Conservation (phyloP, 2,329 filamentous ascomycete species). For the Mariannaea sp. region DNA sequence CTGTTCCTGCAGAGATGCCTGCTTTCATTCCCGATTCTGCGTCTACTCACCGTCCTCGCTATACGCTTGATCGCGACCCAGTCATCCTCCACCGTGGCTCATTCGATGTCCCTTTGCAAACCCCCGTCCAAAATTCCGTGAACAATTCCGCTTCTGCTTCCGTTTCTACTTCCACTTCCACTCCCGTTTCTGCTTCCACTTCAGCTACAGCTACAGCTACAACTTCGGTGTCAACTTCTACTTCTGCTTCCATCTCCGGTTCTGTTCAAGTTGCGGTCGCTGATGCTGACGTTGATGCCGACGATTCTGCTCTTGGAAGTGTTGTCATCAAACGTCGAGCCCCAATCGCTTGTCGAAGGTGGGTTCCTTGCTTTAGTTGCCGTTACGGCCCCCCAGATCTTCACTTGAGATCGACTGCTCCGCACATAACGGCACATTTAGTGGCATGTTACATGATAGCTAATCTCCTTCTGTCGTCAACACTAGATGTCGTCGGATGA, state of each 20-base stretch:
- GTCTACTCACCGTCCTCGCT: not conserved
- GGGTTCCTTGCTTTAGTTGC: constrained; percentile 27
- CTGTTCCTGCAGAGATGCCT: constrained; percentile 9
- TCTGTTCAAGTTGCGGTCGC: not conserved
- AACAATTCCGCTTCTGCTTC: constrained; percentile 1
- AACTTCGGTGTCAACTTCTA: not conserved
- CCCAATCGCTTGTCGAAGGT: constrained; percentile 60
- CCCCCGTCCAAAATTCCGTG: not conserved
- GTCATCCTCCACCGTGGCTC: constrained; percentile 4
- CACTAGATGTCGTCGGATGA: constrained; percentile 59
- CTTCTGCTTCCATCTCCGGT: not conserved
- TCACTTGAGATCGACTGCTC: not conserved
- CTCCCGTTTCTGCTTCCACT: constrained; percentile 9
- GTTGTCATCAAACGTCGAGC: constrained; percentile 53
- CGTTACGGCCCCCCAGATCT: constrained; percentile 3
- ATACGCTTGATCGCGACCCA: constrained; percentile 3
- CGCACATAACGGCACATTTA: not conserved
- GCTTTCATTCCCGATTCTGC: not conserved
- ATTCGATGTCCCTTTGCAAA: not conserved
- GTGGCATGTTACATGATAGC: not conserved
- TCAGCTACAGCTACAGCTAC: too few relatives aligned
- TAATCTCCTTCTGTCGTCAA: not conserved
- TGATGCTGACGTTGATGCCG: constrained; percentile 9
- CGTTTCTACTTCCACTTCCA: constrained; percentile 5
- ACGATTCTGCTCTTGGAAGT: constrained; percentile 8